phyloP scores from a whole-genome alignment of 164 flowering plant genomes.

The Litsea cubeba region DNA sequence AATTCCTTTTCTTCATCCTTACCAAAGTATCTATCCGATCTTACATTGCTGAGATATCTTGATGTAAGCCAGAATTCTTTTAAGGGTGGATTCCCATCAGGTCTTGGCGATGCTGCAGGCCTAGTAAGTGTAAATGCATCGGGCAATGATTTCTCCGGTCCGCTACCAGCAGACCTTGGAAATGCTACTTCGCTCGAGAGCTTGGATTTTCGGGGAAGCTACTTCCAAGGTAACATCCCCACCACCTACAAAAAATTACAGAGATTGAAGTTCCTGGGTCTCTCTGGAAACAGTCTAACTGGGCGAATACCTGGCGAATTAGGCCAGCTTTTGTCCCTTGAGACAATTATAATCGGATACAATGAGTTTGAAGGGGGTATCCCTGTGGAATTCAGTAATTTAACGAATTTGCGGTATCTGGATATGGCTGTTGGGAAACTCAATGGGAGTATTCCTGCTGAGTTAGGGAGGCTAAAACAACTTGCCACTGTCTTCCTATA shows the following conservation, averaged over 20 bases:
- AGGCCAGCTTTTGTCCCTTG: slow-evolving; percentile 65
- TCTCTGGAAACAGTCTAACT: slow-evolving; percentile 80
- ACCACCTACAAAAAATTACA: slow-evolving; percentile 46
- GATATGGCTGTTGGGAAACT: slow-evolving; percentile 75
- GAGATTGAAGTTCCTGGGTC: slow-evolving; percentile 76
- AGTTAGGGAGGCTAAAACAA: slow-evolving; percentile 49
- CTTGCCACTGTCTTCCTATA: slow-evolving; percentile 63
- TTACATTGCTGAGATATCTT: slow-evolving; percentile 37
- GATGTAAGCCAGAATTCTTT: slow-evolving; percentile 80
- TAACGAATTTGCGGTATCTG: slow-evolving; percentile 69
- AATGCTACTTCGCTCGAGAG: slow-evolving; percentile 54
- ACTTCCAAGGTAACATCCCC: slow-evolving; percentile 71
- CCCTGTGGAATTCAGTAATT: slow-evolving; percentile 72
- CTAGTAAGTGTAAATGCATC: slow-evolving; percentile 61
- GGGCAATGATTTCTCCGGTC: slow-evolving; percentile 73
- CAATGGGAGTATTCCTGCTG: slow-evolving; percentile 64
- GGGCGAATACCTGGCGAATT: slow-evolving; percentile 72
- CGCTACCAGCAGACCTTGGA: slow-evolving; percentile 68
- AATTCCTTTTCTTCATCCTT: slow-evolving; percentile 54
- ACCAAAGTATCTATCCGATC: slow-evolving; percentile 45
- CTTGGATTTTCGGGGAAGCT: slow-evolving; percentile 82
- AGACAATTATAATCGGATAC: slow-evolving; percentile 75
- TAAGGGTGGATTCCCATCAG: slow-evolving; percentile 46
- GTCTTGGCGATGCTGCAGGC: slow-evolving; percentile 34
- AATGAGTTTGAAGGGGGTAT: slow-evolving; percentile 75